A percentile compares a stretch with the other conserved stretches of the same genome.
These are phyloP conservation scores for Fusarium succisae DNA, from an alignment of 2,329 filamentous ascomycete genomes.

Conservation along the genomic window DNA sequence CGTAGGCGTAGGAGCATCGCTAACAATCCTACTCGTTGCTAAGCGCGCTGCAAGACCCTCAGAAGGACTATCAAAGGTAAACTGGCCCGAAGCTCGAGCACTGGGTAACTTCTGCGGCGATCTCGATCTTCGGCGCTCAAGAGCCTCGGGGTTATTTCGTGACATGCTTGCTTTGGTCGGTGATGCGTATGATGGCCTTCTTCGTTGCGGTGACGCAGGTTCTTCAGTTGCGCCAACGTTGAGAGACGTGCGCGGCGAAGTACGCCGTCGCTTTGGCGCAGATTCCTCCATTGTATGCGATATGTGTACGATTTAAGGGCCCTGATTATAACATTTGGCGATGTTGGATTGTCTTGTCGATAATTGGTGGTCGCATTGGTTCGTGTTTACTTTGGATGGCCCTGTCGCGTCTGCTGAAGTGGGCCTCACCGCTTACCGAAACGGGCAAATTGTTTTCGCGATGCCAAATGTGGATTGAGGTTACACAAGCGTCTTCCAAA, in stretches of 20 bases:
- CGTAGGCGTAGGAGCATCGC: slow-evolving; percentile 34
- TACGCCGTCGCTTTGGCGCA: slow-evolving; percentile 71
- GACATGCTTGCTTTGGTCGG: slow-evolving; percentile 72
- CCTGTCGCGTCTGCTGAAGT: slow-evolving; percentile 38
- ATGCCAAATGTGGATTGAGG: neutral
- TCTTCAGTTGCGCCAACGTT: slow-evolving; percentile 25
- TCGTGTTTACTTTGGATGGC: slow-evolving; percentile 39
- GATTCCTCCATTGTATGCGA: slow-evolving; percentile 58
- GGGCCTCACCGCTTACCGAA: slow-evolving; percentile 41
- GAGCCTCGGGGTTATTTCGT: slow-evolving; percentile 67
- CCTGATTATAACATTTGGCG: slow-evolving; percentile 20
- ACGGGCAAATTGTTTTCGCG: neutral
- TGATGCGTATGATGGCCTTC: slow-evolving; percentile 70
- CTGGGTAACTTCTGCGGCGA: slow-evolving; percentile 46
- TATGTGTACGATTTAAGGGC: neutral
- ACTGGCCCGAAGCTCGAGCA: slow-evolving; percentile 5
- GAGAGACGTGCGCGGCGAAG: slow-evolving; percentile 59
- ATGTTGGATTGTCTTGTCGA: neutral
- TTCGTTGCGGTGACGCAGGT: slow-evolving; percentile 46
- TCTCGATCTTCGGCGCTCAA: slow-evolving; percentile 56
- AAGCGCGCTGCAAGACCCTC: slow-evolving; percentile 47
- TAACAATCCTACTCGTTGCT: slow-evolving; percentile 36
- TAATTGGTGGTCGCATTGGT: slow-evolving; percentile 34
- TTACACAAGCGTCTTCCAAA: neutral
- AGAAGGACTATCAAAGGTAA: slow-evolving; percentile 38